Percentiles rank a stretch among this genome's conserved stretches.
These are phyloP conservation scores for Posidonia oceanica DNA, from an alignment of 116 monocot species.

Conservation along the genomic window DNA sequence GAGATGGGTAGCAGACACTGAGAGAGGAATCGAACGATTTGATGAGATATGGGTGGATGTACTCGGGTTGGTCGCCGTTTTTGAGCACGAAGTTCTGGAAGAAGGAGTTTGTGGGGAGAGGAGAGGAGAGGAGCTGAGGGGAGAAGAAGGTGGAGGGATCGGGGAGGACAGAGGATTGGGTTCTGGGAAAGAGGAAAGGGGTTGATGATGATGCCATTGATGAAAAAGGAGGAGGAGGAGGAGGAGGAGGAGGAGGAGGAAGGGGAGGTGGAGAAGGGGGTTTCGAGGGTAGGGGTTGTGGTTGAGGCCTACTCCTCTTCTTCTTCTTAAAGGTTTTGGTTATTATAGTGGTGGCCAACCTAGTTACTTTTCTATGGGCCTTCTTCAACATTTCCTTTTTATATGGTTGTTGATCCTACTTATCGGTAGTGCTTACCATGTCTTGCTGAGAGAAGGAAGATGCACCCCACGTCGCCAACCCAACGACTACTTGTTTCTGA, in stretches of 20 bases:
- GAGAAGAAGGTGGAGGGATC: slow-evolving; percentile 71
- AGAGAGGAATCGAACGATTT: slow-evolving; percentile 42
- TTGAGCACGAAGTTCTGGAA: slow-evolving; percentile 82
- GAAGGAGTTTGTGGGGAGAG: slow-evolving; percentile 93
- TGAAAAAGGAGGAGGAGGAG: not conserved
- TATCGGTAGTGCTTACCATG: no score
- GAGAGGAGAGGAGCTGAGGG: slow-evolving; percentile 50
- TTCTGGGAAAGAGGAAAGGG: slow-evolving; percentile 54
- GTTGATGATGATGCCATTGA: not conserved
- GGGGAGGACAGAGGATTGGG: slow-evolving; percentile 43
- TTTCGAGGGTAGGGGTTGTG: not conserved
- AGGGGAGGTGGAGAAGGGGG: slow-evolving; percentile 2
- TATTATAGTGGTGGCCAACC: not conserved
- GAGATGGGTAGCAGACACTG: slow-evolving; percentile 62
- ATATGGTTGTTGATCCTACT: no score
- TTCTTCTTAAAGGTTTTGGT: slow-evolving; percentile 1
- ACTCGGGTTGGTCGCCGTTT: slow-evolving; percentile 75
- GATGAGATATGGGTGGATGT: slow-evolving; percentile 95
- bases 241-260: not conserved
- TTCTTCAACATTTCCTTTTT: slow-evolving; percentile 7
- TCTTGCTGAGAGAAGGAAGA: no score
- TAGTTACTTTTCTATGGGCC: not conserved
- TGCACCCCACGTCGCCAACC: no score
- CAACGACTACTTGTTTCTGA: no score
- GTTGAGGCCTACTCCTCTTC: not conserved